phyloP scores from a whole-genome alignment of 768 basidiomycete genomes.

The Jaapia argillacea region DNA sequence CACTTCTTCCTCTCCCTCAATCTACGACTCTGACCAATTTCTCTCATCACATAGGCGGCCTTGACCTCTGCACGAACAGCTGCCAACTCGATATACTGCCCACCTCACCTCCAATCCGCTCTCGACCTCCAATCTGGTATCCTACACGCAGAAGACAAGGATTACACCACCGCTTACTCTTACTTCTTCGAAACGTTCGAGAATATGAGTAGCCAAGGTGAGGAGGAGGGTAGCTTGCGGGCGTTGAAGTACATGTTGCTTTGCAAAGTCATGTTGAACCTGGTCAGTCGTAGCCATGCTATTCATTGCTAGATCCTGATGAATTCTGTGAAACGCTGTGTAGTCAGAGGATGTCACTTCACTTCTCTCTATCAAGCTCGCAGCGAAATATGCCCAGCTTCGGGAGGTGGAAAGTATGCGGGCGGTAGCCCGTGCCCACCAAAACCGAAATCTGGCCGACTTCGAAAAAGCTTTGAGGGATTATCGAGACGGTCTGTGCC shows the following conservation, averaged over 20 bases:
- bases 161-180: conserved; percentile 93
- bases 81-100: conserved; percentile 93
- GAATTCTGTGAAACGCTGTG: background rate
- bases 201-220: conserved; percentile 70
- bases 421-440: conserved; percentile 88
- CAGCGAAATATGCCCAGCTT: conserved; percentile 76
- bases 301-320: background rate
- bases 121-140: conserved; percentile 69
- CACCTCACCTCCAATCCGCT: conserved; percentile 51
- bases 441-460: conserved; percentile 79
- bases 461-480: conserved; percentile 85
- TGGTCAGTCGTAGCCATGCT: conserved; percentile 43
- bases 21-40: too few species aligned
- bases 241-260: conserved; percentile 97
- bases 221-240: conserved; percentile 52
- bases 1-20: too few species aligned
- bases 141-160: conserved; percentile 94
- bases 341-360: conserved; percentile 92
- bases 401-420: conserved; percentile 95
- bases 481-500: conserved; percentile 63
- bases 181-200: conserved; percentile 99
- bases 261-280: conserved; percentile 96
- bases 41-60: too few species aligned
- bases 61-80: conserved; percentile 88
- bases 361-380: conserved; percentile 79